Evolutionary conservation across 768 basidiomycete genomes (phyloP).

Genomic region (Podaxis sp.): DNA sequence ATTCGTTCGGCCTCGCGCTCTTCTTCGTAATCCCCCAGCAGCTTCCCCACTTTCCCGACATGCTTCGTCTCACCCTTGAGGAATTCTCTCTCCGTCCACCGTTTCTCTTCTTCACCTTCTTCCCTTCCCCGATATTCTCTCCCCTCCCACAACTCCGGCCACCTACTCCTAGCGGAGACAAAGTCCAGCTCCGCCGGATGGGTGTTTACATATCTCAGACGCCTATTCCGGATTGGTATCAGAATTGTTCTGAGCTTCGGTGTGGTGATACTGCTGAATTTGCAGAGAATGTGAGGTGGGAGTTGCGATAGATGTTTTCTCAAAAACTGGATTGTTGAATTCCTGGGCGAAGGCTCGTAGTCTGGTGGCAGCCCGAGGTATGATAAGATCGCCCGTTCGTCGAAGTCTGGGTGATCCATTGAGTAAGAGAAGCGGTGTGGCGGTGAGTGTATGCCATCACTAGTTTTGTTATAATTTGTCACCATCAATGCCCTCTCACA

Average conservation of each 20-base stretch:
- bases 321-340: conserved; percentile 62
- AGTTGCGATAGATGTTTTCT: conserved; percentile 51
- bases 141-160: conserved; percentile 70
- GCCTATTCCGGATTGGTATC: conserved; percentile 65
- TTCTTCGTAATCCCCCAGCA: conserved; percentile 73
- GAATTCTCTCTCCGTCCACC: conserved; percentile 65
- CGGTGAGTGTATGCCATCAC: conserved; percentile 8
- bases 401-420: conserved; percentile 22
- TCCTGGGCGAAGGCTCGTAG: conserved; percentile 56
- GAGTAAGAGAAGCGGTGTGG: conserved; percentile 9
- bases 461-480: conserved; percentile 4
- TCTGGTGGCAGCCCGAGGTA: conserved; percentile 57
- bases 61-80: conserved; percentile 50
- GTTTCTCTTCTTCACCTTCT: conserved; percentile 60
- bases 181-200: conserved; percentile 55
- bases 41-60: conserved; percentile 63
- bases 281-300: conserved; percentile 57
- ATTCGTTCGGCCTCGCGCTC: conserved; percentile 68
- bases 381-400: conserved; percentile 28
- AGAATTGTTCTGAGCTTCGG: conserved; percentile 67
- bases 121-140: conserved; percentile 41
- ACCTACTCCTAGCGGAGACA: conserved; percentile 45
- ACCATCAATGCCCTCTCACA: neutral
- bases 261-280: conserved; percentile 41
- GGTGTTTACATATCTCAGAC: conserved; percentile 55